Evolutionary conservation across 768 basidiomycete species (phyloP).

Genomic region (Hirschioporus abietinus): DNA sequence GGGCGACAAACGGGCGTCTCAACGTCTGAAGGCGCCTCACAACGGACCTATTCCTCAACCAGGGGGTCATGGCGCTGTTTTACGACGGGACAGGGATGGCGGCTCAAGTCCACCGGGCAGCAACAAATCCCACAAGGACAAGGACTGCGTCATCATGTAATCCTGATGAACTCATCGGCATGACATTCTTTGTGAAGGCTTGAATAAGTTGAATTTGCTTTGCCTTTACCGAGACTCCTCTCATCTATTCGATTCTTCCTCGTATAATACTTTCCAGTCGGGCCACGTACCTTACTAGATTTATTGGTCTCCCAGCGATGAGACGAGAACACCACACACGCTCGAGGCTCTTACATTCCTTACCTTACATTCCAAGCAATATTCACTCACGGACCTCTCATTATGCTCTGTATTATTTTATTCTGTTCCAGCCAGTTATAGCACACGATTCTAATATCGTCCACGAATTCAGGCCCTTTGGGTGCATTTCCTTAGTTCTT

Average conservation of each 20-base stretch:
- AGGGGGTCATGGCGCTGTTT: slow-evolving; percentile 56
- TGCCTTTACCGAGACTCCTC: background rate
- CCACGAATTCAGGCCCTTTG: background rate
- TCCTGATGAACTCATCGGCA: background rate
- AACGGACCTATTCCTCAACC: slow-evolving; percentile 50
- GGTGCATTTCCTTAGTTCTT: background rate
- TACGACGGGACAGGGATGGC: slow-evolving; percentile 49
- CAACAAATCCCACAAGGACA: slow-evolving; percentile 45
- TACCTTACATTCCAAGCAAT: background rate
- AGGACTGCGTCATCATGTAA: slow-evolving; percentile 89
- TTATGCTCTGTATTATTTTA: slow-evolving; percentile 1
- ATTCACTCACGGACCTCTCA: slow-evolving; percentile 1
- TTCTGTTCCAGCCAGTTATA: background rate
- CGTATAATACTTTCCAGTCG: background rate
- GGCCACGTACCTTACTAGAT: background rate
- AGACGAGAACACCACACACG: background rate
- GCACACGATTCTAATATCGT: slow-evolving; percentile 1
- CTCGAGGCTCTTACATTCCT: background rate
- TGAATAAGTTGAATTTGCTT: background rate
- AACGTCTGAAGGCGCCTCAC: slow-evolving; percentile 66
- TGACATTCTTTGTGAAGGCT: background rate
- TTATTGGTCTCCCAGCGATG: background rate
- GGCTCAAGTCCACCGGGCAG: slow-evolving; percentile 35
- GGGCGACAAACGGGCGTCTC: slow-evolving; percentile 89
- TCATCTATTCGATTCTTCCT: background rate